phyloP scores from a whole-genome alignment of 1,284 basidiomycete genomes.

The Ganoderma lucidum region DNA sequence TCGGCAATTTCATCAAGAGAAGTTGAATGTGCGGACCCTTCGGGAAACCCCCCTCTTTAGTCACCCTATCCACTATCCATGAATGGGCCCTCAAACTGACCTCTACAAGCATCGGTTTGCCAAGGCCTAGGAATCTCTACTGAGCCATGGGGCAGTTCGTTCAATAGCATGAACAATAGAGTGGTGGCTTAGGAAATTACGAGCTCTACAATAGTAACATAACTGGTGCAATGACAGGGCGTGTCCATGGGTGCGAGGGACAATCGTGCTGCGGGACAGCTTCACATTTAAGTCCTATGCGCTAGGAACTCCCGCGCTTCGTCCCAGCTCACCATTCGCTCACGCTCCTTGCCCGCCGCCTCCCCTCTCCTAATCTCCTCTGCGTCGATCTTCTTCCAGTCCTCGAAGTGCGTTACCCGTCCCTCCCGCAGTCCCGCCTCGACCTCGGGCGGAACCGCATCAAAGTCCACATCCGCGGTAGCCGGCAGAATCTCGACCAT shows the following conservation, averaged over 20 bases:
- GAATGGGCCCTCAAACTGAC: background rate
- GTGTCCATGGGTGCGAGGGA: background rate
- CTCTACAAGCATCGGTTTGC: background rate
- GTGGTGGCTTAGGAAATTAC: background rate
- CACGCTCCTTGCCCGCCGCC: conserved; percentile 73
- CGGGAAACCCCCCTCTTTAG: too few relatives aligned
- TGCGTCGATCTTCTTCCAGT: conserved; percentile 74
- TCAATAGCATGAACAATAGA: background rate
- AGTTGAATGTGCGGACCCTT: too few relatives aligned
- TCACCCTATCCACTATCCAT: background rate
- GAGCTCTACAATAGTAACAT: background rate
- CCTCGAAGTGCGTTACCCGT: conserved; percentile 63
- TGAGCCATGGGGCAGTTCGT: background rate
- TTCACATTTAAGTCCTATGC: background rate
- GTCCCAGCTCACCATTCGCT: conserved; percentile 74
- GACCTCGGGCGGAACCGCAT: conserved; percentile 59
- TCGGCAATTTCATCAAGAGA: background rate
- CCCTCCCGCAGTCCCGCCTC: conserved; percentile 58
- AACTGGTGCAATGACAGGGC: background rate
- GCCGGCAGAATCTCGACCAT: conserved; percentile 49
- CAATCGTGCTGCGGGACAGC: background rate
- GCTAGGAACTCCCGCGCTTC: conserved; percentile 50
- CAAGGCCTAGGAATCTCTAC: background rate
- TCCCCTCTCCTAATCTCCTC: conserved; percentile 72
- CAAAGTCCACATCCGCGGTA: conserved; percentile 53